phyloP scores from a whole-genome alignment of 2,329 filamentous ascomycete genomes.

The Colletotrichum simmondsii region DNA sequence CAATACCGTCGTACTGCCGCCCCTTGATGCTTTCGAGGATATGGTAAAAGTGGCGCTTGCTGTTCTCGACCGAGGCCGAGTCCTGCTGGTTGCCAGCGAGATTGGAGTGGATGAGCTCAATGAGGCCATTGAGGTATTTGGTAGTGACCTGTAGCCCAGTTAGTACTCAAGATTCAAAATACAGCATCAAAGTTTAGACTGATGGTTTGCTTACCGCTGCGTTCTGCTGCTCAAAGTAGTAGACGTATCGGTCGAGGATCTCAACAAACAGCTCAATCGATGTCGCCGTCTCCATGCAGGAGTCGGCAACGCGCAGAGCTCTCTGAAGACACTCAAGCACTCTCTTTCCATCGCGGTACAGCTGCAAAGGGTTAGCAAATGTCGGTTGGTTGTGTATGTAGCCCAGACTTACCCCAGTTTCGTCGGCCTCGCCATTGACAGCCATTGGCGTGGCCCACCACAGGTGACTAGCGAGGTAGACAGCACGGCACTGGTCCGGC shows the following conservation, averaged over 20 bases:
- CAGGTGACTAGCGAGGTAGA: constrained; percentile 94
- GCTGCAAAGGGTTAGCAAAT: constrained; percentile 59
- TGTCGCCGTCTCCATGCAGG: constrained; percentile 98
- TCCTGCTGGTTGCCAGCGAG: constrained; percentile 86
- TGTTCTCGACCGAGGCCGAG: constrained; percentile 84
- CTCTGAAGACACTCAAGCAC: constrained; percentile 96
- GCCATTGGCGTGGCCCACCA: constrained; percentile 96
- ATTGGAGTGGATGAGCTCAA: constrained; percentile 98
- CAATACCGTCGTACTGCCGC: constrained; percentile 92
- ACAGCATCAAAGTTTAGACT: no score
- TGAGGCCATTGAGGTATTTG: constrained; percentile 97
- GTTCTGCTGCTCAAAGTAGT: constrained; percentile 99
- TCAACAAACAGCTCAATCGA: constrained; percentile 98
- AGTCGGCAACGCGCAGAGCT: constrained; percentile 94
- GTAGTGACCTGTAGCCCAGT: constrained; percentile 75
- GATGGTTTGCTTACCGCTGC: constrained; percentile 75
- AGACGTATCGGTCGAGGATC: constrained; percentile 97
- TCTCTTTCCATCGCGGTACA: constrained; percentile 97
- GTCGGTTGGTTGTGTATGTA: background rate
- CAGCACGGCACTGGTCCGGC: constrained; percentile 95
- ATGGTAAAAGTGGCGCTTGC: constrained; percentile 92
- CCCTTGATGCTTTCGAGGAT: constrained; percentile 94
- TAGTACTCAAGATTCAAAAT: no score
- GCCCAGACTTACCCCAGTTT: constrained; percentile 73
- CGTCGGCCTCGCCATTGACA: constrained; percentile 81